Conservation (phyloP, 2,329 filamentous ascomycete genomes). For the Phaeosphaeriaceae sp. region DNA sequence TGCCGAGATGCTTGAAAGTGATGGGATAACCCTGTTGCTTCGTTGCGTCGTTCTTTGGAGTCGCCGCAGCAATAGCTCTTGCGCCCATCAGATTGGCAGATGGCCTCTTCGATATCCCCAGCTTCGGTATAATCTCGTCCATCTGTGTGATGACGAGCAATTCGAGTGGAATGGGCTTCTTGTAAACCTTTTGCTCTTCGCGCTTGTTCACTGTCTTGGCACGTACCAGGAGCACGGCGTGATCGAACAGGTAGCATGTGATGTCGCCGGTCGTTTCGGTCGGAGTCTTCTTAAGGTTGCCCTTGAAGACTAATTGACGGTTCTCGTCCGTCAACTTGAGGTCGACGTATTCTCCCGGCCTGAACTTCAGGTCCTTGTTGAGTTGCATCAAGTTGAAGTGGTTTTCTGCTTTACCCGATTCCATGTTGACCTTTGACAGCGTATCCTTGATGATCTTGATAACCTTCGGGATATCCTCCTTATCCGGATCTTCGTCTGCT, state of each 20-base stretch:
- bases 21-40: slow-evolving; percentile 86
- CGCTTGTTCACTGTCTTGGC: slow-evolving; percentile 91
- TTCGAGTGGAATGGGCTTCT: slow-evolving; percentile 93
- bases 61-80: slow-evolving; percentile 59
- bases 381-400: slow-evolving; percentile 93
- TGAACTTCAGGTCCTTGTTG: slow-evolving; percentile 90
- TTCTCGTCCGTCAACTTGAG: slow-evolving; percentile 93
- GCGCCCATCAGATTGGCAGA: slow-evolving; percentile 76
- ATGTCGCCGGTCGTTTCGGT: slow-evolving; percentile 85
- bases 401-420: slow-evolving; percentile 97
- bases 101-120: slow-evolving; percentile 82
- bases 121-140: slow-evolving; percentile 89
- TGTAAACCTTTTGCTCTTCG: slow-evolving; percentile 94
- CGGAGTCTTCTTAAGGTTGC: slow-evolving; percentile 88
- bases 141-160: slow-evolving; percentile 93
- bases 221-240: slow-evolving; percentile 89
- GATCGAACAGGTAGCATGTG: slow-evolving; percentile 94
- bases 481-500: slow-evolving; percentile 86
- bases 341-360: slow-evolving; percentile 88
- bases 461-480: slow-evolving; percentile 89
- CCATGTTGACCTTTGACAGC: slow-evolving; percentile 86
- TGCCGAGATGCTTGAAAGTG: slow-evolving; percentile 94
- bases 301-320: slow-evolving; percentile 93
- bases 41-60: slow-evolving; percentile 42
- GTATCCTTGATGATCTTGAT: slow-evolving; percentile 87